Base-by-base conservation (phyloP, 164 flowering plant genomes). In the Tetrastigma voinierianum region DNA sequence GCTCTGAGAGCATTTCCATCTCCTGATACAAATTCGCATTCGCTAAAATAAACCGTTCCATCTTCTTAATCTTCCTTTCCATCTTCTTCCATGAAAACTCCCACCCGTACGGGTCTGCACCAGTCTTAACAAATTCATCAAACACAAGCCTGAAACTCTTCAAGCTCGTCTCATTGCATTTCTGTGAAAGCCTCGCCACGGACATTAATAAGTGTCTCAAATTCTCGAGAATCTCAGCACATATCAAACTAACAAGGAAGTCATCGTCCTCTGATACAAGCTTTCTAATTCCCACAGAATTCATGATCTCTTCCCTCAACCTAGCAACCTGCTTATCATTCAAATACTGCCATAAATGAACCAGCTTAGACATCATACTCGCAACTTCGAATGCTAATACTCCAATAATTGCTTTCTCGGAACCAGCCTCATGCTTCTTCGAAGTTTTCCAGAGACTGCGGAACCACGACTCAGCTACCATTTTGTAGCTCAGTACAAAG, bases 331-430 rank as follows among this genome's bases (percentile, higher is more conserved):
- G 88, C 59, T 87, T 88, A 62, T 92, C 96, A 45, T 78, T 71
- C 55, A 95, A 66, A 24, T 82, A 86, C 16, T 87, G 83, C 96
- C 97, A 95, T 10, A 90, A 65, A 61, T 87, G 83, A 54, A 86
- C 83, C 32, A 89, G 76, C 76, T 86, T 95, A 10, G 96, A 89
- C 92, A 95, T 90, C 82, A 95, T 73, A 66, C 90, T 84, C 10
- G 91, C 85, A 61, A 88, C 81, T 79, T 95, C 98, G 78, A 92
- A 95, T 1, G 96, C 84, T 66, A 95, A 65, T 4, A 93, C 93
- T 49, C 93, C 91, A 53, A 93, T 74, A 51, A 65, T 67, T 9
- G 51, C 81, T 69, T 89, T 90, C 53, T 78, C 85, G 16, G 72
- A 40, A 19, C 64, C 72, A 46, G 59, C 44, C 3, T 68, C 80